Conservation (phyloP, 805 yeast species). For the Saturnispora diversa region DNA sequence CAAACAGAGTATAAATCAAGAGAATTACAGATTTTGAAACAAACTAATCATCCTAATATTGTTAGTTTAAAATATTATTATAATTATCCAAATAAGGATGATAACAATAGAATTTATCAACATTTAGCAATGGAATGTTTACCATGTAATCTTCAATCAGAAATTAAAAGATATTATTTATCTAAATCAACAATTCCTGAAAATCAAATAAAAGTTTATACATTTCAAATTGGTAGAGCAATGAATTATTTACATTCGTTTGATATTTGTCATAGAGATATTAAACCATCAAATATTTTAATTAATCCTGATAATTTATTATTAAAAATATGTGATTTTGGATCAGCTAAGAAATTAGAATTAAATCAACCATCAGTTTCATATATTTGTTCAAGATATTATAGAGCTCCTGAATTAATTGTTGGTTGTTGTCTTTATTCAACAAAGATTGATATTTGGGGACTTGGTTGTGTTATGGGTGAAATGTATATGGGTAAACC, state of each 20-base stretch:
- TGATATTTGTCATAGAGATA: constrained; percentile 77
- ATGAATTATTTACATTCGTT: constrained; percentile 76
- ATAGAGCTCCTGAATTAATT: constrained; percentile 92
- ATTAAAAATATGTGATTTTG: constrained; percentile 77
- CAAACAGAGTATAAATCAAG: constrained; percentile 81
- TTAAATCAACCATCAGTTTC: constrained; percentile 82
- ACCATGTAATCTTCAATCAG: constrained; percentile 72
- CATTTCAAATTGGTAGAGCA: constrained; percentile 74
- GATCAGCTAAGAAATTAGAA: constrained; percentile 74
- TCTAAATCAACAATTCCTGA: constrained; percentile 57
- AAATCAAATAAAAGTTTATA: constrained; percentile 67
- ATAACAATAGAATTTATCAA: constrained; percentile 56
- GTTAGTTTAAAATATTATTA: constrained; percentile 62
- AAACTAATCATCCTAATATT: constrained; percentile 74
- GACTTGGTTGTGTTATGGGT: constrained; percentile 92
- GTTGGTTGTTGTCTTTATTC: constrained; percentile 84
- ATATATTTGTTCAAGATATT: constrained; percentile 91
- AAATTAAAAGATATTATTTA: constrained; percentile 60
- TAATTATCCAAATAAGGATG: constrained; percentile 56
- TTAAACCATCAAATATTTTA: constrained; percentile 74
- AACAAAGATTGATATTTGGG: constrained; percentile 95
- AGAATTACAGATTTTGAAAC: constrained; percentile 67
- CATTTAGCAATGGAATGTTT: constrained; percentile 82
- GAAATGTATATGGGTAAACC: constrained; percentile 91
- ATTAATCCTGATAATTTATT: constrained; percentile 62